phyloP scores from a whole-genome alignment of 2,329 filamentous ascomycete genomes.

The Colletotrichum viniferum region DNA sequence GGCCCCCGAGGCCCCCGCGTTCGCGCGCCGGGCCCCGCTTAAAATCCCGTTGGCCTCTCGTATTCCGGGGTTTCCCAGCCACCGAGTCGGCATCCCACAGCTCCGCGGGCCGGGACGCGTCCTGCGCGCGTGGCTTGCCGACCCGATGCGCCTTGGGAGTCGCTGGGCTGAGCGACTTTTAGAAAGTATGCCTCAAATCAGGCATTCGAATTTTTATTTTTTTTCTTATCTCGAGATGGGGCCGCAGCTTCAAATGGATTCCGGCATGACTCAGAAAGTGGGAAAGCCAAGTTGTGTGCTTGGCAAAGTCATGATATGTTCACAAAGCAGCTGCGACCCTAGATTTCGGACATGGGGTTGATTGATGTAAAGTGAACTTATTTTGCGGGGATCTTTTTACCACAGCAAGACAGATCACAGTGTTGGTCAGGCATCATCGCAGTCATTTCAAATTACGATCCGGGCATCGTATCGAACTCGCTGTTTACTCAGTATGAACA shows the following conservation, averaged over 20 bases:
- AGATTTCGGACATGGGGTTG: accelerated
- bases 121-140: not conserved
- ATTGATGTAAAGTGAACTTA: too few relatives aligned
- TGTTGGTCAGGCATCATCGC: too few relatives aligned
- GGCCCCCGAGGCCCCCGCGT: constrained; percentile 2
- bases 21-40: not conserved
- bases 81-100: constrained; percentile 25
- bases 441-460: too few relatives aligned
- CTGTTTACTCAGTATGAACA: too few relatives aligned
- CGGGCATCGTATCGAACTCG: too few relatives aligned
- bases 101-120: not conserved
- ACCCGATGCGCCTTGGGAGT: not conserved
- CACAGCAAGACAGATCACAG: too few relatives aligned
- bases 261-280: not conserved
- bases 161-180: not conserved
- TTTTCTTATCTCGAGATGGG: not conserved
- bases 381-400: accelerated
- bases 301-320: not conserved
- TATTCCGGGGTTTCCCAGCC: constrained; percentile 24
- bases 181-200: not conserved
- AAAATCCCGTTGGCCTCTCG: not conserved
- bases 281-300: too few relatives aligned
- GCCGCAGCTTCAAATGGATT: not conserved
- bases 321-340: accelerated
- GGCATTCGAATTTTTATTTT: not conserved